Evolutionary conservation across 1,139 yeast species (phyloP), one percentile per base, ranked within the genome.

Genomic region (Suhomyces terraborum): DNA sequence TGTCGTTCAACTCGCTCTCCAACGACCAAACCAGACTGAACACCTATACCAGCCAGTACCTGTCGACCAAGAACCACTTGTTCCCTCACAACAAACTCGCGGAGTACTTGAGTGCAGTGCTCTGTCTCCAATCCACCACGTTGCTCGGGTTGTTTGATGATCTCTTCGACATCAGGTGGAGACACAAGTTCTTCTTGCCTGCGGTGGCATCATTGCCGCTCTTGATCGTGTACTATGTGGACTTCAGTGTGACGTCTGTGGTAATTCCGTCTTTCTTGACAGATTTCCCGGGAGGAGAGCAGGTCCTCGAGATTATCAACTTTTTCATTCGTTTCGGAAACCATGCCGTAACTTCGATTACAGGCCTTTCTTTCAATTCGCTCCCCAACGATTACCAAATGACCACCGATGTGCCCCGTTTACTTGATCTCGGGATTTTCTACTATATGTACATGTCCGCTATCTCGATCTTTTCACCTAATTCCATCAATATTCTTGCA

Each of bases 101-200:
- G 0, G 94, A 88, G 49, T 93, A 84, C 61, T 73, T 93, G 51
- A 82, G 95, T 54, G 95, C 95, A 2, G 70, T 91, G 9, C 67
- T 93, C 46, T 88, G 95, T 47, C 67, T 93, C 36, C 91, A 88
- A 62, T 80, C 91, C 50, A 91, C 94, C 61, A 77, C 89, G 13
- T 67, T 94, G 40, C 71, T 93, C 37, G 99, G 99, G 0, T 75
- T 93, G 20, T 87, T 95, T 39, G 99, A 93, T 61, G 99, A 93
- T 64, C 71, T 93, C 54, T 93, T 93, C 58, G 98, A 93, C 62
- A 82, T 93, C 47, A 78, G 96, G 51, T 93, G 99, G 99, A 75
- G 99, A 59, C 96, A 93, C 67, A 93, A 93, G 70, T 88, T 93
- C 66, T 88, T 93, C 57, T 62, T 93, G 51, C 99, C 99, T 0